Conservation (phyloP, 192 early-diverging fungal species). For the Geranomyces variabilis region DNA sequence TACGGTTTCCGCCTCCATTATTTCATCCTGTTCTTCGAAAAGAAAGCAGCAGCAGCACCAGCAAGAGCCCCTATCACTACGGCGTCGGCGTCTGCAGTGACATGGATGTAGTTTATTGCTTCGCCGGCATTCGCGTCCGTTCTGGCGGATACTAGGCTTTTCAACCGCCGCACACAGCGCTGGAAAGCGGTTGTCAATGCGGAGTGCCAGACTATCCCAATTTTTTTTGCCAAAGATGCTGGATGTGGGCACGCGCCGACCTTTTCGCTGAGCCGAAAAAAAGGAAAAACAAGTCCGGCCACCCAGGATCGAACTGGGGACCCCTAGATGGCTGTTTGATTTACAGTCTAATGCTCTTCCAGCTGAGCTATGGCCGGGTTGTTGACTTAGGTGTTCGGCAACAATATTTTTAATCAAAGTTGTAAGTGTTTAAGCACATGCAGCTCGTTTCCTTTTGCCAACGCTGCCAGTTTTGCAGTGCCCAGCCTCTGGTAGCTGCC, state of each 20-base stretch:
- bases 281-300: background rate
- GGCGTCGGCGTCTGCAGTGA: background rate
- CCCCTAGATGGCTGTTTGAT: slow-evolving; percentile 1
- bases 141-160: background rate
- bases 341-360: slow-evolving; percentile 23
- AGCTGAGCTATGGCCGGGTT: slow-evolving; percentile 3
- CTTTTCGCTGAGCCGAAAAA: too few species aligned
- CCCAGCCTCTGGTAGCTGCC: too few species aligned
- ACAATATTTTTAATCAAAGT: too few species aligned
- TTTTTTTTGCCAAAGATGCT: background rate
- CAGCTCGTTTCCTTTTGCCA: too few species aligned
- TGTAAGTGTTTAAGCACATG: too few species aligned
- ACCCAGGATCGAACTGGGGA: slow-evolving; percentile 21
- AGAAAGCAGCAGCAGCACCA: too few species aligned
- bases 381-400: too few species aligned
- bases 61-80: too few species aligned
- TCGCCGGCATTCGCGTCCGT: background rate
- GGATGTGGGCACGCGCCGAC: background rate
- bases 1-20: too few species aligned
- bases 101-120: background rate
- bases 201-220: background rate
- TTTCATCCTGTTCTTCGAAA: too few species aligned
- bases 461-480: too few species aligned
- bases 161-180: background rate
- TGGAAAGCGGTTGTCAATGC: background rate